Conservation (phyloP, 2,329 filamentous ascomycete species). For the Dactylonectria estremocensis region DNA sequence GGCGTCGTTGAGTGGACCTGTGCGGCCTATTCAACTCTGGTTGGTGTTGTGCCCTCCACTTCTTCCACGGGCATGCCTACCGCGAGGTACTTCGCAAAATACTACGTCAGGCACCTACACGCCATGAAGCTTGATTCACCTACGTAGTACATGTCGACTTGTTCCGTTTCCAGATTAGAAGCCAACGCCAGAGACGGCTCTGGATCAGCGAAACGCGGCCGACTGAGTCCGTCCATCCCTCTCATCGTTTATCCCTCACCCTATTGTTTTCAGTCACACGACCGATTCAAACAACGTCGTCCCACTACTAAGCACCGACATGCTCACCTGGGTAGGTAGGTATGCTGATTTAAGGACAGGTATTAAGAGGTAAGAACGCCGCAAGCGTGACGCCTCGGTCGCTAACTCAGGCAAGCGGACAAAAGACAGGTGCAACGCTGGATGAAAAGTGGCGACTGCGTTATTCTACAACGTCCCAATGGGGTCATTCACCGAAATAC, state of each 20-base stretch:
- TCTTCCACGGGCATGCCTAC: background rate
- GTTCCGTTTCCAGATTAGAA: background rate
- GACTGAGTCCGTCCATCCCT: background rate
- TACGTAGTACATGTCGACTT: background rate
- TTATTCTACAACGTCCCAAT: background rate
- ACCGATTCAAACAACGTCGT: no score
- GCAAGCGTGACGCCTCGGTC: background rate
- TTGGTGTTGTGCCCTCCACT: background rate
- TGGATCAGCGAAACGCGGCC: background rate
- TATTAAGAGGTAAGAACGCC: background rate
- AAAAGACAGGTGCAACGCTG: slow-evolving; percentile 1
- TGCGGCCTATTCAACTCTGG: background rate
- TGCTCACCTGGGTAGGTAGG: no score
- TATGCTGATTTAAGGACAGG: no score
- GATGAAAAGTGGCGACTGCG: slow-evolving; percentile 1
- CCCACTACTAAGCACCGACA: no score
- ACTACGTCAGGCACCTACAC: background rate
- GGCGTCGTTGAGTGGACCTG: background rate
- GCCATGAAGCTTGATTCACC: background rate
- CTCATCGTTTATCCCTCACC: no score
- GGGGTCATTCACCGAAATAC: background rate
- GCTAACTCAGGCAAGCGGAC: slow-evolving; percentile 1
- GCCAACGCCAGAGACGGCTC: background rate
- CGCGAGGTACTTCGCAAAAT: background rate
- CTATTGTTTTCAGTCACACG: no score